Evolutionary conservation across 495 filamentous ascomycete species (phyloP).

Genomic region (Lepraria neglecta): DNA sequence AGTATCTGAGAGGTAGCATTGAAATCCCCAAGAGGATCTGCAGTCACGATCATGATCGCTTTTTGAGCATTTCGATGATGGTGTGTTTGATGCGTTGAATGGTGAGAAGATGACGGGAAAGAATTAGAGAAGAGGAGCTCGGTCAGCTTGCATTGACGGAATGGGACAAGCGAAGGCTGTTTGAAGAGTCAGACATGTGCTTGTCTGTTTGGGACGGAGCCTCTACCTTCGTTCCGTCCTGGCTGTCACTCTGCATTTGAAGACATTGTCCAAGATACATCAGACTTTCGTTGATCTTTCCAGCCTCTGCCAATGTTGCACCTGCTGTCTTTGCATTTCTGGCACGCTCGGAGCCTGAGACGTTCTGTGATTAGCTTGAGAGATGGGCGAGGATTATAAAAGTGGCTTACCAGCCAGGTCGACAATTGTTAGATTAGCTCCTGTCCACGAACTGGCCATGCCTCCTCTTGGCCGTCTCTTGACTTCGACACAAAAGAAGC

Average conservation of each 20-base stretch:
- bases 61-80: slow-evolving; percentile 63
- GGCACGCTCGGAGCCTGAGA: slow-evolving; percentile 73
- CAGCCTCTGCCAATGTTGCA: slow-evolving; percentile 85
- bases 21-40: slow-evolving; percentile 88
- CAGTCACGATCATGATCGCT: slow-evolving; percentile 92
- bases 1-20: slow-evolving; percentile 95
- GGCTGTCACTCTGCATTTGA: slow-evolving; percentile 84
- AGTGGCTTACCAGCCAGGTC: slow-evolving; percentile 68
- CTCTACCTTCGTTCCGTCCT: slow-evolving; percentile 65
- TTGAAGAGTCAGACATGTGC: neutral
- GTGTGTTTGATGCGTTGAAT: slow-evolving; percentile 35
- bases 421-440: slow-evolving; percentile 78
- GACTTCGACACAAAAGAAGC: slow-evolving; percentile 93
- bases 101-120: slow-evolving; percentile 62
- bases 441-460: slow-evolving; percentile 59
- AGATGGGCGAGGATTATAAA: neutral
- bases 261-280: slow-evolving; percentile 98
- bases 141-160: slow-evolving; percentile 93
- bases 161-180: slow-evolving; percentile 74
- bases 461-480: slow-evolving; percentile 66
- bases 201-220: neutral
- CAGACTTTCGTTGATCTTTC: slow-evolving; percentile 93
- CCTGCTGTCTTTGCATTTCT: slow-evolving; percentile 90
- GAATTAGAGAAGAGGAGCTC: slow-evolving; percentile 95
- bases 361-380: slow-evolving; percentile 18